Conservation (phyloP, 2,329 filamentous ascomycete species). For the Colletotrichum euphorbiae region DNA sequence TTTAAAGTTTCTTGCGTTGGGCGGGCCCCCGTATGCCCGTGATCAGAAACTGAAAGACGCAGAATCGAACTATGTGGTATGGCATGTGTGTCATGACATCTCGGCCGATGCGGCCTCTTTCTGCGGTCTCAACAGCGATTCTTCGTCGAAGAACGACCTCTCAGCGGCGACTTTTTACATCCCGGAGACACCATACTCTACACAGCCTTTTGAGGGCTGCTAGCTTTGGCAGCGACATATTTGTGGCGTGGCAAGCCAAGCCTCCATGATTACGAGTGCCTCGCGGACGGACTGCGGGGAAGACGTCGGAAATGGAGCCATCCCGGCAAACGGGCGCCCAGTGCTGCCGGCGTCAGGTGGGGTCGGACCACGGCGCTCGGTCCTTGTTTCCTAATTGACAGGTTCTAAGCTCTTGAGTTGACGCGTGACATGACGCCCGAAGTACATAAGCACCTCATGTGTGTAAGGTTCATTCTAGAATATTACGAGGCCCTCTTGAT, state of each 20-base stretch:
- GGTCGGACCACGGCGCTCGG: constrained; percentile 26
- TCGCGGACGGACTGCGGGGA: constrained; percentile 31
- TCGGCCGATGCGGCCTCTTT: background rate
- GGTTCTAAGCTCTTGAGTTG: background rate
- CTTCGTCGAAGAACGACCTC: background rate
- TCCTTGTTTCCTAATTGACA: constrained; percentile 20
- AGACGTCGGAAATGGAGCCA: constrained; percentile 13
- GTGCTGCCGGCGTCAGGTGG: constrained; percentile 20
- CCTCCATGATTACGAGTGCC: constrained; percentile 7
- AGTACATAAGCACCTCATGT: constrained; percentile 9
- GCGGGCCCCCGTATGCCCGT: constrained; percentile 15
- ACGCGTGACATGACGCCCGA: background rate
- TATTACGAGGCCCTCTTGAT: background rate
- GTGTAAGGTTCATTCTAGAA: constrained; percentile 5
- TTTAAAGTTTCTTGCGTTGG: constrained; percentile 25
- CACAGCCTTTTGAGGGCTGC: background rate
- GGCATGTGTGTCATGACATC: background rate
- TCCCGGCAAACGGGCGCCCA: constrained; percentile 23
- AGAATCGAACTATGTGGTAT: constrained; percentile 9
- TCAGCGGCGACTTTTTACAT: background rate
- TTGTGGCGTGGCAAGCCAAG: constrained; percentile 3
- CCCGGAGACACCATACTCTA: background rate
- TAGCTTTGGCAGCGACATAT: background rate
- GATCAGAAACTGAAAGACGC: constrained; percentile 30
- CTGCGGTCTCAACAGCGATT: background rate